Percentiles rank a stretch among this genome's conserved stretches.
phyloP scores from a whole-genome alignment of 192 early-diverging fungal genomes.

The Piromyces finnis region DNA sequence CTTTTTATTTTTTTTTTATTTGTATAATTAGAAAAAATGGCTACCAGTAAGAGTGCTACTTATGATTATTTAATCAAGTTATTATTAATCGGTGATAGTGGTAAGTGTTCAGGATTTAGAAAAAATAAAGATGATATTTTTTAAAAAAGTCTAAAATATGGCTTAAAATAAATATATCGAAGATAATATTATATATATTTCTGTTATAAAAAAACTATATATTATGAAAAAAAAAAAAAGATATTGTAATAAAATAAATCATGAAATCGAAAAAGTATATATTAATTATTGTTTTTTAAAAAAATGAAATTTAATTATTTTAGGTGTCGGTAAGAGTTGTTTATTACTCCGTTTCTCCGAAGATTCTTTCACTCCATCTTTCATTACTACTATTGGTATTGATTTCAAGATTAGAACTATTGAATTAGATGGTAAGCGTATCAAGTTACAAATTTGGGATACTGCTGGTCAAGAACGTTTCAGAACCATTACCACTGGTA shows the following conservation, averaged over 20 bases:
- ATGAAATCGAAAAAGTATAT: too few species aligned
- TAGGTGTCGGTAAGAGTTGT: slow-evolving; percentile 93
- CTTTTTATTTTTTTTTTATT: neutral
- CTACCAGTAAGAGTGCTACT: slow-evolving; percentile 58
- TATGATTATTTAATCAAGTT: slow-evolving; percentile 99
- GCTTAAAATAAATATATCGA: too few species aligned
- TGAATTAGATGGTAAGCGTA: slow-evolving; percentile 94
- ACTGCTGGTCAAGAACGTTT: slow-evolving; percentile 98
- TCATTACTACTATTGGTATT: slow-evolving; percentile 98
- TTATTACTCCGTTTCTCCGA: slow-evolving; percentile 93
- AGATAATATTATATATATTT: too few species aligned
- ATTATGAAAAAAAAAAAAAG: too few species aligned
- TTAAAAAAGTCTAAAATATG: too few species aligned
- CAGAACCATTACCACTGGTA: slow-evolving; percentile 94
- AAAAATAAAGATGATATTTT: too few species aligned
- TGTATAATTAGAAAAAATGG: neutral
- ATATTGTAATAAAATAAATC: too few species aligned
- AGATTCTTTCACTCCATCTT: slow-evolving; percentile 97
- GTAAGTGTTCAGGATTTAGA: slow-evolving; percentile 28
- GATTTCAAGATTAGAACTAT: slow-evolving; percentile 99
- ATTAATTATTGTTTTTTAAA: too few species aligned
- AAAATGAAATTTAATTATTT: too few species aligned
- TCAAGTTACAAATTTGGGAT: slow-evolving; percentile 99
- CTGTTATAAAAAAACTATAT: too few species aligned
- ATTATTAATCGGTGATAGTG: slow-evolving; percentile 91